Conservation (phyloP, 1,284 basidiomycete genomes). For the Apiotrichum laibachii region DNA sequence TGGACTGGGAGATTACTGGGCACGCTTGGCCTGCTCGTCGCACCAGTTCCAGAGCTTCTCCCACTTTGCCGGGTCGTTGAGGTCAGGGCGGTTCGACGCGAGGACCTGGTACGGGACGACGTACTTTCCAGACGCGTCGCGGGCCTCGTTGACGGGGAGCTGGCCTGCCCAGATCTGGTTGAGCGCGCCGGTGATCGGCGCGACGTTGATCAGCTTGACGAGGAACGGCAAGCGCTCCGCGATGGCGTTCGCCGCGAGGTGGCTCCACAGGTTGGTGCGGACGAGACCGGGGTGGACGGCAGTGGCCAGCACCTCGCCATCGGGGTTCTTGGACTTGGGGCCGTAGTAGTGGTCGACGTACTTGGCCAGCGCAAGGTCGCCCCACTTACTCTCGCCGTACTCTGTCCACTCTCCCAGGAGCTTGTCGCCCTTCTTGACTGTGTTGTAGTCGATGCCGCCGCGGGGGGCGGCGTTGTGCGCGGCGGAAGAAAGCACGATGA, state of each 20-base stretch:
- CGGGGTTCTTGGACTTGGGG: background rate
- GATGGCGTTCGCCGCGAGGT: conserved; percentile 42
- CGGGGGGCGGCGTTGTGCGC: conserved; percentile 40
- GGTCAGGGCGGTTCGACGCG: conserved; percentile 34
- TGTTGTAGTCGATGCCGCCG: conserved; percentile 35
- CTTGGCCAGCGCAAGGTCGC: conserved; percentile 38
- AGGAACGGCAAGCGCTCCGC: background rate
- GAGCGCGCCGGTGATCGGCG: conserved; percentile 32
- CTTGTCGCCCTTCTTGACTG: conserved; percentile 42
- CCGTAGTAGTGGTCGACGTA: conserved; percentile 32
- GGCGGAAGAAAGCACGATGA: conserved; percentile 56
- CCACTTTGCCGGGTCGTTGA: conserved; percentile 27
- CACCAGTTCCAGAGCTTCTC: conserved; percentile 47
- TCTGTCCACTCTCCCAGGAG: conserved; percentile 39
- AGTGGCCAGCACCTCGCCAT: conserved; percentile 30
- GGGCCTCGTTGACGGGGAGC: conserved; percentile 45
- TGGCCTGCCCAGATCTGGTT: conserved; percentile 58
- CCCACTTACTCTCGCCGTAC: conserved; percentile 60
- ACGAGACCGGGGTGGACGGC: conserved; percentile 41
- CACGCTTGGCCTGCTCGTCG: conserved; percentile 38
- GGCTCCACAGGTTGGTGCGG: conserved; percentile 31
- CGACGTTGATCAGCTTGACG: conserved; percentile 45
- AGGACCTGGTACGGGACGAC: conserved; percentile 41
- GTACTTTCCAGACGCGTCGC: conserved; percentile 38
- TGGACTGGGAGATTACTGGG: conserved; percentile 58